Percentiles rank a stretch among this genome's conserved stretches.
phyloP scores from a whole-genome alignment of 495 filamentous ascomycete genomes.

The Evansstolkia leycettana region DNA sequence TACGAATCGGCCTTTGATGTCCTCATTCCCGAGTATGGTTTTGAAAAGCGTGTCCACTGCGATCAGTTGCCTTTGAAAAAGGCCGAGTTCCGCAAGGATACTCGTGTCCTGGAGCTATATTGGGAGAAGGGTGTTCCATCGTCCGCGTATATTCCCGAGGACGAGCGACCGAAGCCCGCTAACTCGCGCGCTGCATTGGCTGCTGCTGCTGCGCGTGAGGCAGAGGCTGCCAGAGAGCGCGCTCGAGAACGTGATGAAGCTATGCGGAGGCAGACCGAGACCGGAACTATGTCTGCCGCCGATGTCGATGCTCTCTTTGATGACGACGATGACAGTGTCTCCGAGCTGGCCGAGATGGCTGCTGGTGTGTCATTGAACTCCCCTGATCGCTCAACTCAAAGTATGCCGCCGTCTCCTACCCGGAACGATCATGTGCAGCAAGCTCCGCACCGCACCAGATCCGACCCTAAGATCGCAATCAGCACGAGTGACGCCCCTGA shows the following conservation, averaged over 20 bases:
- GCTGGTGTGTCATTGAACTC: conserved; percentile 70
- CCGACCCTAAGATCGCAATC: conserved; percentile 79
- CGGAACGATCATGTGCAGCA: conserved; percentile 60
- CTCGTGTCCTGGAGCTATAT: conserved; percentile 85
- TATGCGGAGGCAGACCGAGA: conserved; percentile 82
- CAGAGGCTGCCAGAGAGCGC: conserved; percentile 65
- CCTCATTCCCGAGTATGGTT: conserved; percentile 94
- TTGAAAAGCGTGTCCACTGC: conserved; percentile 98
- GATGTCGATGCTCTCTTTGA: conserved; percentile 86
- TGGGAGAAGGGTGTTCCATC: conserved; percentile 99
- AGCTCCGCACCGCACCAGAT: conserved; percentile 75
- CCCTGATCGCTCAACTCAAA: conserved; percentile 76
- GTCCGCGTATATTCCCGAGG: conserved; percentile 90
- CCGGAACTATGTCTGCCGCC: conserved; percentile 77
- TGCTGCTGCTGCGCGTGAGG: conserved; percentile 62
- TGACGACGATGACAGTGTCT: conserved; percentile 77
- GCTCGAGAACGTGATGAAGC: conserved; percentile 77
- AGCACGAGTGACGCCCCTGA: conserved; percentile 57
- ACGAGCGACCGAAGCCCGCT: conserved; percentile 76
- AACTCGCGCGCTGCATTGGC: conserved; percentile 52
- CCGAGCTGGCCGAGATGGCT: conserved; percentile 74
- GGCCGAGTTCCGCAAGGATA: conserved; percentile 93
- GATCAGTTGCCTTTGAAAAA: conserved; percentile 97
- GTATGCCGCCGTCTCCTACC: conserved; percentile 85
- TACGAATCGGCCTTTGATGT: conserved; percentile 99